Conservation (phyloP, 106 monocot species). For the Acanthochlamys bracteata region DNA sequence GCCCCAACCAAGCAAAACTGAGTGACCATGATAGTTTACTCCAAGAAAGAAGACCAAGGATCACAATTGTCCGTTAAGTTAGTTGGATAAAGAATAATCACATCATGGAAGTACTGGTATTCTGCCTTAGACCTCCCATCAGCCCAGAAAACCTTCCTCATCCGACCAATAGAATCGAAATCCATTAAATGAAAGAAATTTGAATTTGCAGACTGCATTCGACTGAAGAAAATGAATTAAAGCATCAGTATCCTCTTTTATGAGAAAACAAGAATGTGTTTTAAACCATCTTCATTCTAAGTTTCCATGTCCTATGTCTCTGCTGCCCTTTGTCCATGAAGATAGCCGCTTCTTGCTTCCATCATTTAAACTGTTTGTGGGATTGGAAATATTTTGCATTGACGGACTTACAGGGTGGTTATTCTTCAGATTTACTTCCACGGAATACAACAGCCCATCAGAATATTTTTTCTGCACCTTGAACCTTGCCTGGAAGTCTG, state of each 20-base stretch:
- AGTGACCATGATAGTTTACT: constrained; percentile 42
- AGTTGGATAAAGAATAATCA: constrained; percentile 29
- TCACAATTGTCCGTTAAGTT: constrained; percentile 29
- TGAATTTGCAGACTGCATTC: constrained; percentile 23
- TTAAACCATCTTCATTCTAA: constrained; percentile 20
- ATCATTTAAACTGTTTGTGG: constrained; percentile 30
- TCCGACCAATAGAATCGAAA: constrained; percentile 24
- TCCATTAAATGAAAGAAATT: constrained; percentile 47
- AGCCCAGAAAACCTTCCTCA: constrained; percentile 43
- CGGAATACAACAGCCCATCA: constrained; percentile 42
- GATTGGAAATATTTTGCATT: constrained; percentile 38
- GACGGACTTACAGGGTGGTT: constrained; percentile 48
- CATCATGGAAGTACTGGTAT: constrained; percentile 37
- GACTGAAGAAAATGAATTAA: constrained; percentile 29
- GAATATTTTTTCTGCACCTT: constrained; percentile 34
- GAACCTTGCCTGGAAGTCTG: constrained; percentile 40
- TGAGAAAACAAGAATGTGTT: constrained; percentile 7
- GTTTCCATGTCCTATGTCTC: constrained; percentile 15
- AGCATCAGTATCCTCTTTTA: constrained; percentile 24
- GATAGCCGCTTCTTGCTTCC: constrained; percentile 25
- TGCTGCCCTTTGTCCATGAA: constrained; percentile 22
- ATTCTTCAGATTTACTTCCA: constrained; percentile 41
- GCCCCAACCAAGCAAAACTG: constrained; percentile 33
- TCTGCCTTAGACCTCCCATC: constrained; percentile 33
- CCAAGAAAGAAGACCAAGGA: constrained; percentile 33